Evolutionary conservation across 208 protist genomes (phyloP).

Genomic region (Paratrypanosoma confusum): DNA sequence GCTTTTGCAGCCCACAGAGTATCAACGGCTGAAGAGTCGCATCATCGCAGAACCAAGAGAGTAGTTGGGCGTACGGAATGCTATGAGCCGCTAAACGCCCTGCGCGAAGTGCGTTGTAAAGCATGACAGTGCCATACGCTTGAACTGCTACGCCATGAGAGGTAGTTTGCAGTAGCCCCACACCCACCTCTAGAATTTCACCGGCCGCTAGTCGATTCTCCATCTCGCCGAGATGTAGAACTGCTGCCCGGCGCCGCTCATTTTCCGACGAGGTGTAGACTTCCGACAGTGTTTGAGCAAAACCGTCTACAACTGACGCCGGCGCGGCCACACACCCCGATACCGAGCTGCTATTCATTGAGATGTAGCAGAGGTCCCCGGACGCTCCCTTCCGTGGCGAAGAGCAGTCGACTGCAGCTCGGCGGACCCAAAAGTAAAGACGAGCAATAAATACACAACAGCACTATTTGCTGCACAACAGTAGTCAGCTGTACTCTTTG

Average conservation of each 20-base stretch:
- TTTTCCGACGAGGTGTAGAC: constrained; percentile 43
- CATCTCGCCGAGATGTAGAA: constrained; percentile 29
- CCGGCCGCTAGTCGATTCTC: constrained; percentile 32
- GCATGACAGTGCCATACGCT: constrained; percentile 68
- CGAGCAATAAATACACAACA: no score
- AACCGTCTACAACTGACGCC: constrained; percentile 19
- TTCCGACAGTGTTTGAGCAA: constrained; percentile 18
- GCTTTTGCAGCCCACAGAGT: constrained; percentile 31
- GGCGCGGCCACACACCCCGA: no score
- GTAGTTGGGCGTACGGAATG: constrained; percentile 47
- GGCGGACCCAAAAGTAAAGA: no score
- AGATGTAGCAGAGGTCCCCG: no score
- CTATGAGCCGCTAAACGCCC: constrained; percentile 10
- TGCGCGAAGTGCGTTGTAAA: constrained; percentile 33
- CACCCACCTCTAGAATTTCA: constrained; percentile 25
- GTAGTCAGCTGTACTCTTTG: no score
- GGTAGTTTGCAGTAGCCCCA: constrained; percentile 36
- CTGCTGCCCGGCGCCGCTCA: constrained; percentile 18
- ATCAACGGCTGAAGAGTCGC: constrained; percentile 35
- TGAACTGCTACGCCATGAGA: constrained; percentile 40
- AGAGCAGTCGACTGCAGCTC: no score
- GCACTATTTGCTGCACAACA: no score
- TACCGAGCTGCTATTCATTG: no score
- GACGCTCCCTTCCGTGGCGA: no score
- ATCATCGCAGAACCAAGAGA: constrained; percentile 63